Evolutionary conservation across 140 eudicot genomes (phyloP), one percentile per base, ranked within the genome.

Genomic region (Ambrosia hybrid): DNA sequence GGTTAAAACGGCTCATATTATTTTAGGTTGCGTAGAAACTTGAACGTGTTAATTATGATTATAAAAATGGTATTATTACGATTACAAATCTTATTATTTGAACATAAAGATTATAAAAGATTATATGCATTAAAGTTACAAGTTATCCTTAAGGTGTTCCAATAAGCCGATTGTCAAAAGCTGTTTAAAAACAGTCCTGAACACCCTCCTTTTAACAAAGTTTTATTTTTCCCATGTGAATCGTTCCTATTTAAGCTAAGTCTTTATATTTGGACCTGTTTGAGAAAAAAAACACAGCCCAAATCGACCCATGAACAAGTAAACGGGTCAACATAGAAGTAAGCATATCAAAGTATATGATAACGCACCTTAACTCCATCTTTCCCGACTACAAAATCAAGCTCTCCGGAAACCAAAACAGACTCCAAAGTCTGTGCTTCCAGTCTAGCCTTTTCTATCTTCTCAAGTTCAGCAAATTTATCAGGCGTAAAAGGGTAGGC

Each of bases 401-500:
- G 68, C 63, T 84, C 94, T 53, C 79, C 91, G 3, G 86, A 85
- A 65, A 90, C 96, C 84, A 93, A 62, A 21, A 93, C 51, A 9
- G 96, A 85, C 78, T 90, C 99, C 30, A 93, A 75, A 11, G 97
- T 88, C 65, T 93, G 99, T 13, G 96, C 79, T 75, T 90, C 98
- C 6, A 6, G 82, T 76, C 65, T 90, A 4, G 94, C 94, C 73
- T 84, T 88, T 62, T 90, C 94, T n/a, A 87, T 76, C 83, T 87
- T 85, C 53, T 87, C 96, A 64, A 93, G 94, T 85, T 84, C 97
- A 36, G 84, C 65, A 71, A 93, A 80, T 71, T 80, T 84, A 73
- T 86, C 93, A 4, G 89, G 88, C n/a, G 99, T 90, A 72, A 93
- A 93, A 26, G 97, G 99, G 71, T 80, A 93, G 13, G 96, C 91